Percentiles rank a stretch among this genome's conserved stretches.
Conservation (phyloP, 768 basidiomycete genomes). For the Auricularia heimuer region DNA sequence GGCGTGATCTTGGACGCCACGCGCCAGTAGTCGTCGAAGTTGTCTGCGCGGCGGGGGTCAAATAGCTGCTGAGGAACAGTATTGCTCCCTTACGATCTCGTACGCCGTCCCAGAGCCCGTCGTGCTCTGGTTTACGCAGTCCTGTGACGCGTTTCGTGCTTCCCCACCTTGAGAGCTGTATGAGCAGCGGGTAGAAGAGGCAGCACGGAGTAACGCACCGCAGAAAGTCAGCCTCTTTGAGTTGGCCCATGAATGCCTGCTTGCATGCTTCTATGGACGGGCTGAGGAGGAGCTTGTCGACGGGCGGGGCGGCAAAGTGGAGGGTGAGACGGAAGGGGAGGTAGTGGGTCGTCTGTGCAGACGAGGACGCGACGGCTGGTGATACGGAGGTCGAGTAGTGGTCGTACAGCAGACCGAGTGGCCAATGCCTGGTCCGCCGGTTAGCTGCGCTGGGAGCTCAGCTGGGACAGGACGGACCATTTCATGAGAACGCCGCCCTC, state of each 20-base stretch:
- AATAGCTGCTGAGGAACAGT: not conserved
- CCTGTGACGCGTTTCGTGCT: conserved; percentile 91
- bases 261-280: conserved; percentile 82
- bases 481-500: conserved; percentile 73
- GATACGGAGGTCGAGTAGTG: conserved; percentile 53
- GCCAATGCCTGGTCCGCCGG: conserved; percentile 75
- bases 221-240: conserved; percentile 95
- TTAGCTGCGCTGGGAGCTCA: not conserved
- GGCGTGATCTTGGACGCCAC: conserved; percentile 91
- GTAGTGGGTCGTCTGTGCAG: conserved; percentile 29
- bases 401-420: conserved; percentile 89
- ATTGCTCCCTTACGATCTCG: conserved; percentile 67
- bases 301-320: conserved; percentile 80
- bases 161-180: conserved; percentile 46
- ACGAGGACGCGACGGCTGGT: conserved; percentile 36
- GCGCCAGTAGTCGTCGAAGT: conserved; percentile 91
- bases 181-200: not conserved
- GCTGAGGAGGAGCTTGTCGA: conserved; percentile 73
- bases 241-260: conserved; percentile 87
- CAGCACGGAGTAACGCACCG: conserved; percentile 24
- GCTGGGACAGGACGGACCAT: conserved; percentile 49
- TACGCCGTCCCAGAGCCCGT: conserved; percentile 95
- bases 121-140: conserved; percentile 83
- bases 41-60: conserved; percentile 44
- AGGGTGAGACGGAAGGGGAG: conserved; percentile 69